Evolutionary conservation across 208 protist species (phyloP), one percentile per base, ranked within the genome.

Genomic region (Phytomonas sp.): DNA sequence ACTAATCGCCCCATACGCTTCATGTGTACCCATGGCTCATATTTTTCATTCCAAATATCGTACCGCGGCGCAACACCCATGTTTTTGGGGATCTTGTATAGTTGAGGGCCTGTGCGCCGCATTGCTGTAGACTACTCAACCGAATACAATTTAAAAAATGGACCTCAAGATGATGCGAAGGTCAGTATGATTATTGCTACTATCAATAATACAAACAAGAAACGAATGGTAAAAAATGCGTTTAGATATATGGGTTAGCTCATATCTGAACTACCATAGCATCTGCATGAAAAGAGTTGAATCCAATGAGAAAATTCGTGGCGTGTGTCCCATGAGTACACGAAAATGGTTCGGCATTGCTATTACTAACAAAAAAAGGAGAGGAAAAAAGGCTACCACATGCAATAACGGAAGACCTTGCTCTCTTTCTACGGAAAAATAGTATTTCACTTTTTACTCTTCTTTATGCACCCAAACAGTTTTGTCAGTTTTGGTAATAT

Each of bases 11-110:
- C 88, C 91, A 96, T 96, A 28, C 87, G 88, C 77, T 85, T 86
- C 82, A 96, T 89, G 74, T 92, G 87, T 73, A 85, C 85, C 87
- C 89, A 94, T n/a, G 91, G 87, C 79, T 96, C 91, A 65, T 96
- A 94, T 74, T 87, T 88, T 62, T 93, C 91, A 65, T 93, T 93
- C 89, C 91, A 96, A 15, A 72, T 76, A 78, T 96, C 91, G 74
- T 85, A 96, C 68, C 84, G 83, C 68, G 91, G 91, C 3, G 88
- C 91, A 0, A 96, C 91, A 31, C 87, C 89, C 74, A 80, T 85
- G 76, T 96, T 96, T 76, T 94, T 93, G 0, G 91, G 91, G 32
- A 91, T 82, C 72, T 93, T 91, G 69, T 91, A 94, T 69, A 77
- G 68, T 7, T 33, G 33, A 17, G 34, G 13, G 0, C 36, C 31